phyloP scores from a whole-genome alignment of 108 stramenopile genomes.

The Skeletonema potamos region DNA sequence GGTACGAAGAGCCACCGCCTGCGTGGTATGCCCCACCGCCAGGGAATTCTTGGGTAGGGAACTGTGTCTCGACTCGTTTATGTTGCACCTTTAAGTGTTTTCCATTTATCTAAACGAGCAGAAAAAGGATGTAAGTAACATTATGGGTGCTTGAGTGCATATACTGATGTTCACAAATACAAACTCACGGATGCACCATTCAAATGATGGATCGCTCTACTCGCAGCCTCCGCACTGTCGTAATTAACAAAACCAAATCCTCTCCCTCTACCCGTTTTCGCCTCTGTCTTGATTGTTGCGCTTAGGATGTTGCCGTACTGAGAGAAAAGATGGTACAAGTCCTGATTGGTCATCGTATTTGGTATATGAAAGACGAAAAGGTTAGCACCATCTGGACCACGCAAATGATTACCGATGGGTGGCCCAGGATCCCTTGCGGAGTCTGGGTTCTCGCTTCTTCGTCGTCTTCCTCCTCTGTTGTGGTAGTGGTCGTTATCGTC shows the following conservation, averaged over 20 bases:
- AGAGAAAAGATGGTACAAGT: constrained; percentile 89
- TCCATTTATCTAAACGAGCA: constrained; percentile 72
- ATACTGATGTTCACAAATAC: neutral
- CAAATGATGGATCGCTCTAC: constrained; percentile 90
- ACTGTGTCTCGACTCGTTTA: constrained; percentile 48
- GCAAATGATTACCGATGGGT: constrained; percentile 32
- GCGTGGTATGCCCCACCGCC: neutral
- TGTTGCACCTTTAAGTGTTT: constrained; percentile 90
- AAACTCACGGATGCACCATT: constrained; percentile 87
- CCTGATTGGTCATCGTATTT: constrained; percentile 93
- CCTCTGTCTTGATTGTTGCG: constrained; percentile 97
- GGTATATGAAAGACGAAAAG: constrained; percentile 99
- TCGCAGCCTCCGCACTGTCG: constrained; percentile 88
- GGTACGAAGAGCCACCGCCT: neutral
- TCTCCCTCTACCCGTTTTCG: constrained; percentile 89
- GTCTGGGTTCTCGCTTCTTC: constrained; percentile 1
- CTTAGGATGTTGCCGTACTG: constrained; percentile 90
- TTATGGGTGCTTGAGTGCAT: neutral
- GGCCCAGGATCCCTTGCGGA: constrained; percentile 32
- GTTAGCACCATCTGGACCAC: constrained; percentile 91
- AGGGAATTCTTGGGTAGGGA: neutral
- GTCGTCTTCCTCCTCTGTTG: neutral
- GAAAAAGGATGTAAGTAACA: neutral
- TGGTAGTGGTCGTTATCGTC: neutral
- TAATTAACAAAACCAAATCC: constrained; percentile 99